A percentile compares a stretch with the other conserved stretches of the same genome.
Evolutionary conservation across 179 eudicot genomes (phyloP).

Genomic region (Silene coronaria): DNA sequence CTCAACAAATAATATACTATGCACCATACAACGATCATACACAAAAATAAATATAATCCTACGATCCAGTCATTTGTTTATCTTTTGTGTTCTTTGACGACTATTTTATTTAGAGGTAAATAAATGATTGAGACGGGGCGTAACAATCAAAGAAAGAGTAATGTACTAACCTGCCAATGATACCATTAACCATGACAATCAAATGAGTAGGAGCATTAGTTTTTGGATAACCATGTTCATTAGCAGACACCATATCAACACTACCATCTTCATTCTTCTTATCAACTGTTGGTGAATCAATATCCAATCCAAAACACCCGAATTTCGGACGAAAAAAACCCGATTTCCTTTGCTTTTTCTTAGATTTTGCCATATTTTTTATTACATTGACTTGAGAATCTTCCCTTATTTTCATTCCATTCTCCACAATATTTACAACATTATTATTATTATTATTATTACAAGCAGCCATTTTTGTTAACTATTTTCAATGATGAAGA

Average conservation of each 20-base stretch:
- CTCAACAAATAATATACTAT: too few species aligned
- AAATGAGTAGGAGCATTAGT: slow-evolving; percentile 48
- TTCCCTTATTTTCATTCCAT: slow-evolving; percentile 22
- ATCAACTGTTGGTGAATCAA: slow-evolving; percentile 45
- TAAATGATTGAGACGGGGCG: too few species aligned
- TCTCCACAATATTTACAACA: slow-evolving; percentile 20
- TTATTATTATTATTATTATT: neutral
- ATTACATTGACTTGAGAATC: slow-evolving; percentile 8
- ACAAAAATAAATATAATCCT: too few species aligned
- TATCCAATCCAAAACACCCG: slow-evolving; percentile 51
- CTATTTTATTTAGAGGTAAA: neutral
- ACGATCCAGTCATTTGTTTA: too few species aligned
- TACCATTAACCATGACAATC: slow-evolving; percentile 71
- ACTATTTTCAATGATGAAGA: neutral
- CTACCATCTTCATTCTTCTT: slow-evolving; percentile 39
- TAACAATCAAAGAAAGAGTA: neutral
- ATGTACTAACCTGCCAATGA: slow-evolving; percentile 63
- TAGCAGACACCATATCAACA: slow-evolving; percentile 52
- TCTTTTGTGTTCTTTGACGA: too few species aligned
- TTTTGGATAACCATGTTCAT: slow-evolving; percentile 13
- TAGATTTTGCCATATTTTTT: neutral
- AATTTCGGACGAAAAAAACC: slow-evolving; percentile 33
- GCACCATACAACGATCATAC: too few species aligned
- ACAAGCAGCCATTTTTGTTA: slow-evolving; percentile 10
- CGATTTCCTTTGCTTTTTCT: slow-evolving; percentile 16